phyloP scores from a whole-genome alignment of 2,329 filamentous ascomycete genomes.

The Ophiostoma himal-ulmi region DNA sequence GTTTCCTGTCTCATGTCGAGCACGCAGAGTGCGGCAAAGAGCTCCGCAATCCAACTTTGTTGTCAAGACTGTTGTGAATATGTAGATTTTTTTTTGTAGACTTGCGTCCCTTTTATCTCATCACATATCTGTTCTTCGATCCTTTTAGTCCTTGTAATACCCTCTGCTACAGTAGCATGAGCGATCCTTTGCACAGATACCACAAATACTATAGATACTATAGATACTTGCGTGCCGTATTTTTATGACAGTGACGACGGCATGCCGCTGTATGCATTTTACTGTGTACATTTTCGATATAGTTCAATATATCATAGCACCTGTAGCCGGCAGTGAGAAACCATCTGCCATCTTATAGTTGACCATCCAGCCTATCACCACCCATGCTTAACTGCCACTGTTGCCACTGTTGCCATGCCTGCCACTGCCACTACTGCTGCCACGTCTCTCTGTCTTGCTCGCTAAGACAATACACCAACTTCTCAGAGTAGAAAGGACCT shows the following conservation, averaged over 20 bases:
- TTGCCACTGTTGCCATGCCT: not conserved
- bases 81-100: not conserved
- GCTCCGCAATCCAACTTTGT: not conserved
- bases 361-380: not conserved
- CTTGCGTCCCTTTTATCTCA: not conserved
- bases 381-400: not conserved
- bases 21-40: not conserved
- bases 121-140: not conserved
- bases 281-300: not conserved
- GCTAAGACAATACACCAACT: not conserved
- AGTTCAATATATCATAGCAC: not conserved
- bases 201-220: too few species aligned
- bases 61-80: too few species aligned
- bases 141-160: too few species aligned
- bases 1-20: slow-evolving; percentile 17
- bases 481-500: not conserved
- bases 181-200: not conserved
- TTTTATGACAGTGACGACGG: not conserved
- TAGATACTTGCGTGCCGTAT: not conserved
- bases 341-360: not conserved
- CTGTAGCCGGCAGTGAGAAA: not conserved
- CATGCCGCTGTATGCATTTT: not conserved
- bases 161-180: not conserved
- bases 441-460: not conserved
- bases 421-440: not conserved